These are phyloP conservation scores for Spizellomyces punctatus DNA, from an alignment of 192 early-diverging fungal genomes.

Conservation along the genomic window DNA sequence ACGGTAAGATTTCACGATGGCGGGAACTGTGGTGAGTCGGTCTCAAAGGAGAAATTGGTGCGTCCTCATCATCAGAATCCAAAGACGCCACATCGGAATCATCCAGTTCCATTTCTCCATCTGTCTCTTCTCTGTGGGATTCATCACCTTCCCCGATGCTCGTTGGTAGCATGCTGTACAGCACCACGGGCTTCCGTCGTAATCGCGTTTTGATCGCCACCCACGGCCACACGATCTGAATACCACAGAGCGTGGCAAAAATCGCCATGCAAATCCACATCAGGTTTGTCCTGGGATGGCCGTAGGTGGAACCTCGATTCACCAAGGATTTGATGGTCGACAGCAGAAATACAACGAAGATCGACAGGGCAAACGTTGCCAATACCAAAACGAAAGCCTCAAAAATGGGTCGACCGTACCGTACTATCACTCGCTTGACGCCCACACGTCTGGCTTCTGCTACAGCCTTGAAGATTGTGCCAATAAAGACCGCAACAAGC, in stretches of 20 bases:
- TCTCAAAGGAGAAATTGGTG: not conserved
- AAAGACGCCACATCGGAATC: not conserved
- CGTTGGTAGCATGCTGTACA: conserved; percentile 8
- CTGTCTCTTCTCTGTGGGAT: not conserved
- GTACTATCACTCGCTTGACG: conserved; percentile 12
- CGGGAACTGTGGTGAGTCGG: not conserved
- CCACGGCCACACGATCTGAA: conserved; percentile 40
- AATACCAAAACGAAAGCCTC: conserved; percentile 34
- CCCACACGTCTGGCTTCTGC: conserved; percentile 21
- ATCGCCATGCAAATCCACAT: conserved; percentile 34
- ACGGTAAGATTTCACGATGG: not conserved
- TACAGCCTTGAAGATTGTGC: conserved; percentile 17
- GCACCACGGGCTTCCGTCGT: conserved; percentile 11
- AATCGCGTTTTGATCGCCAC: conserved; percentile 26
- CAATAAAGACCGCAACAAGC: conserved; percentile 14
- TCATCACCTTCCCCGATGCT: conserved; percentile 6
- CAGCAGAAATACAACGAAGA: conserved; percentile 20
- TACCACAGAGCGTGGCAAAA: conserved; percentile 14
- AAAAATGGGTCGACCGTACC: conserved; percentile 30
- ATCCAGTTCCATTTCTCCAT: not conserved
- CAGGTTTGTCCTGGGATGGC: conserved; percentile 33
- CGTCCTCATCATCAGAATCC: not conserved
- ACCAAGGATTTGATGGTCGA: conserved; percentile 27
- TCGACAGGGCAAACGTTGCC: conserved; percentile 2
- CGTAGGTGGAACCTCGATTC: conserved; percentile 48